phyloP scores from a whole-genome alignment of 177 flowering plant species.

The Vitis hybrid region DNA sequence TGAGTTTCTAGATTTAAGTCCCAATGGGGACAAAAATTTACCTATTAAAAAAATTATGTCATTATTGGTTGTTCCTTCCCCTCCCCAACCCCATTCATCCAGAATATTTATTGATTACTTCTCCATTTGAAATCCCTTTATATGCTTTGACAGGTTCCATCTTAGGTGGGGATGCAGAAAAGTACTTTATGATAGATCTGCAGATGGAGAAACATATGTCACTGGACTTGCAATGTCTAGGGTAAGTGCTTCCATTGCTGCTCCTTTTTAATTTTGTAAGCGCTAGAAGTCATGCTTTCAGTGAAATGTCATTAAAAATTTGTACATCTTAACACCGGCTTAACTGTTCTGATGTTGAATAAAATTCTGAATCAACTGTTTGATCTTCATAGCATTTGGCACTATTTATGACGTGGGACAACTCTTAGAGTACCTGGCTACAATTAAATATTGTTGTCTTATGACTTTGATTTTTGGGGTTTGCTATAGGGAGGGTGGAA shows the following conservation, averaged over 20 bases:
- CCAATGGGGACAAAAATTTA: too few species aligned
- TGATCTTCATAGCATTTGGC: background rate
- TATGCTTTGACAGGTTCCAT: constrained; percentile 67
- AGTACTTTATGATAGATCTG: constrained; percentile 65
- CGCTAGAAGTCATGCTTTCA: background rate
- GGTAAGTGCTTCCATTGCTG: constrained; percentile 34
- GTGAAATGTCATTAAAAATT: background rate
- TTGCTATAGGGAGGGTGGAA: too few species aligned
- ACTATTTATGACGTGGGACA: background rate
- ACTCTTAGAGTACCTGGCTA: too few species aligned
- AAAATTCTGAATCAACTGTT: background rate
- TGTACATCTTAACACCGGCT: background rate
- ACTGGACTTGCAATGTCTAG: constrained; percentile 86
- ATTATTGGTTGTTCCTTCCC: background rate
- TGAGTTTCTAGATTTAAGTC: too few species aligned
- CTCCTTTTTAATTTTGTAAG: constrained; percentile 8
- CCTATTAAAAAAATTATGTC: too few species aligned
- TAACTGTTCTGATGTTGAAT: background rate
- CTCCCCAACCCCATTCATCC: too few species aligned
- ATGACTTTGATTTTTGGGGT: too few species aligned
- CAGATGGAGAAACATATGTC: constrained; percentile 71
- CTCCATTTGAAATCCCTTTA: background rate
- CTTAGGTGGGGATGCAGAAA: constrained; percentile 99
- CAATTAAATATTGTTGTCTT: too few species aligned
- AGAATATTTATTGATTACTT: background rate